Conservation (phyloP, 306 rosid species). For the Inga laurina region DNA sequence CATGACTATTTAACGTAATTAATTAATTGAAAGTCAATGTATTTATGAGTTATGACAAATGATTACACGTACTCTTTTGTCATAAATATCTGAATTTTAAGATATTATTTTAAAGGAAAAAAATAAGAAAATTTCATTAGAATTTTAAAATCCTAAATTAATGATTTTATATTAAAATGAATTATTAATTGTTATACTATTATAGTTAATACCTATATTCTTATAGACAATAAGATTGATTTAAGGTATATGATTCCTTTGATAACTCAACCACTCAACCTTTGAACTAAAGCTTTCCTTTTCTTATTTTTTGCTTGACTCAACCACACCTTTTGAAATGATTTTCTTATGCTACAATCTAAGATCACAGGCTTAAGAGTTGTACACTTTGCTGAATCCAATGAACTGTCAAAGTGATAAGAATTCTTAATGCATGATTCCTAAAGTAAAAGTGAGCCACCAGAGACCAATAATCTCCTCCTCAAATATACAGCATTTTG, state of each 20-base stretch:
- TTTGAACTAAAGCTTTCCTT: too few relatives aligned
- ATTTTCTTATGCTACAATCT: neutral
- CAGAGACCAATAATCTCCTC: neutral
- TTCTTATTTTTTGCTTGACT: too few relatives aligned
- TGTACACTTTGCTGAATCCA: neutral
- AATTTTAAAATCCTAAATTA: too few relatives aligned
- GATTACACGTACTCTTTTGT: neutral
- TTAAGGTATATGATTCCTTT: too few relatives aligned
- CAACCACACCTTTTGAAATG: neutral
- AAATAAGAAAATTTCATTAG: too few relatives aligned
- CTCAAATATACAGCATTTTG: neutral
- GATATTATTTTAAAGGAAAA: too few relatives aligned
- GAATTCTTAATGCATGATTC: neutral
- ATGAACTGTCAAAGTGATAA: neutral
- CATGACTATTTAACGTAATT: too few relatives aligned
- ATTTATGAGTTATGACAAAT: neutral
- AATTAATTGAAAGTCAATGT: neutral
- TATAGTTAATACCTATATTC: too few relatives aligned
- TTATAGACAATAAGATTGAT: too few relatives aligned
- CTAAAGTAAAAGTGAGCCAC: neutral
- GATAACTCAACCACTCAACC: neutral
- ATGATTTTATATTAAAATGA: too few relatives aligned
- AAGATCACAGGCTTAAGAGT: neutral
- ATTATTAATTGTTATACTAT: too few relatives aligned
- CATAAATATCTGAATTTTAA: neutral